Percentiles rank a stretch among this genome's conserved stretches.
These are phyloP conservation scores for Fusarium sp. DNA, from an alignment of 2,329 filamentous ascomycete genomes.

Conservation along the genomic window DNA sequence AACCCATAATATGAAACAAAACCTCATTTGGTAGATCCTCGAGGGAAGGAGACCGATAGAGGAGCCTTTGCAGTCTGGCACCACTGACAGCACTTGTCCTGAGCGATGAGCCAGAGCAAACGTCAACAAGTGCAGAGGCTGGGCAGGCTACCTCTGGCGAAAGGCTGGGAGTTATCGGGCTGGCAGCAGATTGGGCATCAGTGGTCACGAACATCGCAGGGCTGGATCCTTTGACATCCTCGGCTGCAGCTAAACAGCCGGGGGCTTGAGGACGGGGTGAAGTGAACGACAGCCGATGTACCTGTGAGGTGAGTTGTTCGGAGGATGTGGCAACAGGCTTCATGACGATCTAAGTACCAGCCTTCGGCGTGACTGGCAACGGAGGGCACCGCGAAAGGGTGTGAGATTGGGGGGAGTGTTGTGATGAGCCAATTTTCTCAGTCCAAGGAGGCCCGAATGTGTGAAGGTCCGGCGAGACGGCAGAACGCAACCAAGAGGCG, in stretches of 20 bases:
- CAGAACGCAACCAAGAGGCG: conserved; percentile 17
- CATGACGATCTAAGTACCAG: conserved; percentile 34
- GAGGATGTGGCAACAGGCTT: conserved; percentile 44
- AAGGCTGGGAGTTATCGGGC: conserved; percentile 16
- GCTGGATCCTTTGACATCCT: conserved; percentile 31
- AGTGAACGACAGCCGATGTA: conserved; percentile 47
- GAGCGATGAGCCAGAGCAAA: background rate
- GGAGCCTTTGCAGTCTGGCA: background rate
- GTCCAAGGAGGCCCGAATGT: background rate
- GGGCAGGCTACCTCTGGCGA: conserved; percentile 16
- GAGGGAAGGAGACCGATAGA: conserved; percentile 40
- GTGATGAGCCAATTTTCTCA: conserved; percentile 12
- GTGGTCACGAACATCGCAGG: conserved; percentile 37
- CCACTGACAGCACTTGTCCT: background rate
- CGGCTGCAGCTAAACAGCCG: conserved; percentile 20
- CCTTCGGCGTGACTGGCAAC: conserved; percentile 32
- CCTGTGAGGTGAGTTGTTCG: conserved; percentile 50
- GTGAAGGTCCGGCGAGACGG: conserved; percentile 17
- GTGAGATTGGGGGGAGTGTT: conserved; percentile 29
- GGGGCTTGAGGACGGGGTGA: conserved; percentile 29
- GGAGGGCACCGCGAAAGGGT: conserved; percentile 26
- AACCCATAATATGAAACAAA: conserved; percentile 65
- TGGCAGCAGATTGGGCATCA: conserved; percentile 47
- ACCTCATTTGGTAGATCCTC: conserved; percentile 66
- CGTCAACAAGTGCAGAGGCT: conserved; percentile 3